These are phyloP conservation scores for Tremella yokohamensis DNA, from an alignment of 768 basidiomycete genomes.

Conservation along the genomic window DNA sequence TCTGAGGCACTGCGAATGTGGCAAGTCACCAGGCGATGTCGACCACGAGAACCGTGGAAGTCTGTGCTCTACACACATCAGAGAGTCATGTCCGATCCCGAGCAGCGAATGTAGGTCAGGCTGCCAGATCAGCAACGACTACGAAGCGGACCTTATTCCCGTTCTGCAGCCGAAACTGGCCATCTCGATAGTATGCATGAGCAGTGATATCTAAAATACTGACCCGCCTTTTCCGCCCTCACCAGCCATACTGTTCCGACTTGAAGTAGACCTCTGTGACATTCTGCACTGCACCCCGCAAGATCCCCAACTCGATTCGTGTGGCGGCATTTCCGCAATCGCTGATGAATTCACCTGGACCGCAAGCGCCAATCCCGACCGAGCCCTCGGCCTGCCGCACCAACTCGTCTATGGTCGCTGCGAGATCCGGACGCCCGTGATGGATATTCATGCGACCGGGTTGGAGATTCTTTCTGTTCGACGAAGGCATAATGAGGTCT, in stretches of 20 bases:
- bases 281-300: not conserved
- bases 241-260: slow-evolving; percentile 2
- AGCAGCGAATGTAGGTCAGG: no score
- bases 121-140: no score
- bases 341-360: not conserved
- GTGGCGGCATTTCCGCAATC: not conserved
- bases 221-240: not conserved
- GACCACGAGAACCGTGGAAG: no score
- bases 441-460: not conserved
- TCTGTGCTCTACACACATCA: no score
- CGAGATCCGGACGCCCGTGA: not conserved
- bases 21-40: no score
- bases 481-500: not conserved
- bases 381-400: not conserved
- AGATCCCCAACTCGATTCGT: not conserved
- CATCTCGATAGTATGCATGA: not conserved
- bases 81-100: no score
- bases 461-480: not conserved
- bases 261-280: not conserved
- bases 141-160: no score
- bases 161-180: no score
- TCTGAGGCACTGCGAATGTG: slow-evolving; percentile 5
- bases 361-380: not conserved
- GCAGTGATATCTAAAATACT: not conserved
- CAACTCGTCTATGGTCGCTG: not conserved